phyloP scores from a whole-genome alignment of 257 asterid species.

The Knoxia roxburghii region DNA sequence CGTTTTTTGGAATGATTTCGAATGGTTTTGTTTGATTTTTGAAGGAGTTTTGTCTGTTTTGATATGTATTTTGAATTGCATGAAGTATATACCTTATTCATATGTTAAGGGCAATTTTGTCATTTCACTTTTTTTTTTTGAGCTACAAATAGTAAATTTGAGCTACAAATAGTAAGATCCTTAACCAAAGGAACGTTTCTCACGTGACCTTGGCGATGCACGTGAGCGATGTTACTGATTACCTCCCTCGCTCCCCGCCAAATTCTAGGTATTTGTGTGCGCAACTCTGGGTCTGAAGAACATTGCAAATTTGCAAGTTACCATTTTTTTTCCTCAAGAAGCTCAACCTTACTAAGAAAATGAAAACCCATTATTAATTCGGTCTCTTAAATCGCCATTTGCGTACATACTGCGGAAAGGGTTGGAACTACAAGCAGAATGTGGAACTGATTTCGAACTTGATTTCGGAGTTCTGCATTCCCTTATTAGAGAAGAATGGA shows the following conservation, averaged over 20 bases:
- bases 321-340: neutral
- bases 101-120: no score
- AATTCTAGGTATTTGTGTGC: conserved; percentile 4
- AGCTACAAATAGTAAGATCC: no score
- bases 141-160: no score
- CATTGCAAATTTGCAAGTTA: no score
- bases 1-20: no score
- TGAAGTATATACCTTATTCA: no score
- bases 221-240: neutral
- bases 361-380: neutral
- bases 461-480: neutral
- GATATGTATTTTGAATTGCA: no score
- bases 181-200: no score
- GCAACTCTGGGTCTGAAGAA: neutral
- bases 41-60: no score
- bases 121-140: no score
- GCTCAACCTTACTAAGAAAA: neutral
- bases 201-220: conserved; percentile 10
- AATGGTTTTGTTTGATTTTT: no score
- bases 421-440: neutral
- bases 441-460: no score
- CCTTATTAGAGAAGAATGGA: neutral
- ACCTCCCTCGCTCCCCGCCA: conserved; percentile 12
- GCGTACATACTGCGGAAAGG: neutral
- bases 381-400: neutral